These are phyloP conservation scores for Saussurea involucrata DNA, from an alignment of 129 eudicot species.

Conservation along the genomic window DNA sequence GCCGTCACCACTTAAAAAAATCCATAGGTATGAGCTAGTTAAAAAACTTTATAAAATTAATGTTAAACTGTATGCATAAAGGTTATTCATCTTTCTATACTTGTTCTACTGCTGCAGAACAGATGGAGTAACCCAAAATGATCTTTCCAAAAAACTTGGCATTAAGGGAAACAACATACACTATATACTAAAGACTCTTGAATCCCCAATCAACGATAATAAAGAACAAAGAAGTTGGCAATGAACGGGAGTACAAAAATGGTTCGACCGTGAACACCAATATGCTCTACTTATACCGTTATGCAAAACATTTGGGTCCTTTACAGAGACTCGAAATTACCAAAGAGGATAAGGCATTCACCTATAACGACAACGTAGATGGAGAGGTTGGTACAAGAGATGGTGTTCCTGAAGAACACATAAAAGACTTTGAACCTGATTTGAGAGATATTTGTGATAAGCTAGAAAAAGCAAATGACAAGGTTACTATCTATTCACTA, in stretches of 20 bases:
- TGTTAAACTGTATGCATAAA: not conserved
- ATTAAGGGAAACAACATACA: conserved; percentile 56
- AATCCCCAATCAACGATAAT: conserved; percentile 65
- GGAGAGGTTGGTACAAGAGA: conserved; percentile 29
- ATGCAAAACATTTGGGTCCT: conserved; percentile 72
- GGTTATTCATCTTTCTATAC: conserved; percentile 15
- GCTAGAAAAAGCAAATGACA: conserved; percentile 81
- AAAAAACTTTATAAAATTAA: not conserved
- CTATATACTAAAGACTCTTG: conserved; percentile 63
- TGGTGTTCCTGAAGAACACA: conserved; percentile 41
- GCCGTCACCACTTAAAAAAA: too few species aligned
- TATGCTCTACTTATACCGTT: conserved; percentile 78
- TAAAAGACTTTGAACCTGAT: conserved; percentile 67
- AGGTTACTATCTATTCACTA: conserved; percentile 39
- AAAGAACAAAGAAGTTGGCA: conserved; percentile 56
- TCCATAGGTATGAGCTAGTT: too few species aligned
- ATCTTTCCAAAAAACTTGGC: conserved; percentile 72
- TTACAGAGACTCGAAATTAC: conserved; percentile 84
- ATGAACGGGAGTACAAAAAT: conserved; percentile 38
- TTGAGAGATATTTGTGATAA: conserved; percentile 68
- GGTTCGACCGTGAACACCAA: conserved; percentile 62
- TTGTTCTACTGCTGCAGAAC: conserved; percentile 41
- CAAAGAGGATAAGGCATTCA: conserved; percentile 48
- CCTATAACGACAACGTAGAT: conserved; percentile 34
- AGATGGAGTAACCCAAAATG: conserved; percentile 77